These are phyloP conservation scores for Rhizopogon sp. DNA, from an alignment of 768 basidiomycete species.

Conservation along the genomic window DNA sequence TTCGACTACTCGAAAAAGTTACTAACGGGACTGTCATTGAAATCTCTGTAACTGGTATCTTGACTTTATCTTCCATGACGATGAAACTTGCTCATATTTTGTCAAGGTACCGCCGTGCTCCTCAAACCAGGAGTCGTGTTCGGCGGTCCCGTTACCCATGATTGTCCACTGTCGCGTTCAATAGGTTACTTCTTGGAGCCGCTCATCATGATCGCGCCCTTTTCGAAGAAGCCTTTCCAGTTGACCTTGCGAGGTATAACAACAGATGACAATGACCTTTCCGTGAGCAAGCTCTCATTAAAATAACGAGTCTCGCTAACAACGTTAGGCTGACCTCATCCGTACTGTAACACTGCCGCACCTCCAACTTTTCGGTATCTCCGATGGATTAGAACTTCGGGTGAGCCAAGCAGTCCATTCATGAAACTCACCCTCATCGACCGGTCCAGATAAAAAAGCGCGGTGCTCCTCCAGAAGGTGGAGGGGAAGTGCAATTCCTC, in stretches of 20 bases:
- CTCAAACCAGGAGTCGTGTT: slow-evolving; percentile 90
- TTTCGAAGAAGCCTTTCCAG: slow-evolving; percentile 82
- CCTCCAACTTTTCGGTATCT: slow-evolving; percentile 84
- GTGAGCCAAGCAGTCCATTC: slow-evolving; percentile 34
- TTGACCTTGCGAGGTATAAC: slow-evolving; percentile 87
- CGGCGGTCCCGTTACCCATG: slow-evolving; percentile 78
- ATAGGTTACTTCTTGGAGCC: slow-evolving; percentile 95
- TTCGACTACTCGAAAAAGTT: slow-evolving; percentile 82
- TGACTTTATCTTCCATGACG: neutral
- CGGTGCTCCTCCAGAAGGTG: slow-evolving; percentile 87
- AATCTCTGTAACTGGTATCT: slow-evolving; percentile 88
- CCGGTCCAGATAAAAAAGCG: slow-evolving; percentile 81
- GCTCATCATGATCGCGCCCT: slow-evolving; percentile 84
- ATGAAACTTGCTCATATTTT: neutral
- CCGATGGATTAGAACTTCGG: slow-evolving; percentile 85
- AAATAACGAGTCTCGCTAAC: slow-evolving; percentile 10
- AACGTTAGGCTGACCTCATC: slow-evolving; percentile 71
- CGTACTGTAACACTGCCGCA: slow-evolving; percentile 90
- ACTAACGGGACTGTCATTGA: slow-evolving; percentile 95
- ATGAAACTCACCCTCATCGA: neutral
- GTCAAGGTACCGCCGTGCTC: slow-evolving; percentile 80
- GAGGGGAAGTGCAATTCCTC: slow-evolving; percentile 91
- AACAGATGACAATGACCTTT: slow-evolving; percentile 88
- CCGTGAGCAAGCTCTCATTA: slow-evolving; percentile 42
- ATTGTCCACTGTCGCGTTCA: slow-evolving; percentile 84